These are phyloP conservation scores for Cercospora beticola DNA, from an alignment of 2,329 filamentous ascomycete genomes.

Conservation along the genomic window DNA sequence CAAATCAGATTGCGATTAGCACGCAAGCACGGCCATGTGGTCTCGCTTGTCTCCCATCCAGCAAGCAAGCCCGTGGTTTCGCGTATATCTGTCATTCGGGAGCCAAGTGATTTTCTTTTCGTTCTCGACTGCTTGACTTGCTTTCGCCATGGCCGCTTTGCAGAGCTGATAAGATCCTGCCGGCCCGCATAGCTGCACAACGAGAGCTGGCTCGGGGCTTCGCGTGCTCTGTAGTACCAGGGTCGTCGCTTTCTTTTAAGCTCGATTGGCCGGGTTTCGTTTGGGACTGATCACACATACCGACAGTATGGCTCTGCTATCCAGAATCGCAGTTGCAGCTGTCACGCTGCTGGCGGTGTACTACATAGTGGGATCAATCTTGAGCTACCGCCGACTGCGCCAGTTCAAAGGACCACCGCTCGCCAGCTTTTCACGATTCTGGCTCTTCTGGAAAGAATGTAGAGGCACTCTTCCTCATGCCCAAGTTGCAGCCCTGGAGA, in stretches of 20 bases:
- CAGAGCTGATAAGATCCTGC: conserved; percentile 7
- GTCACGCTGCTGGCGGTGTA: conserved; percentile 22
- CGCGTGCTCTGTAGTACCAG: conserved; percentile 14
- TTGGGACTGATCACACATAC: conserved; percentile 17
- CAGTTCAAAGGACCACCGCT: conserved; percentile 33
- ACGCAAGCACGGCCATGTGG: conserved; percentile 7
- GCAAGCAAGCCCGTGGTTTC: conserved; percentile 5
- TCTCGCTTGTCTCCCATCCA: conserved; percentile 6
- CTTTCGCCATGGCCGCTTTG: background rate
- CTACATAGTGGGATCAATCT: conserved; percentile 22
- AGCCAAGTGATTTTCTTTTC: background rate
- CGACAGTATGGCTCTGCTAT: conserved; percentile 19
- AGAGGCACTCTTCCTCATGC: conserved; percentile 24
- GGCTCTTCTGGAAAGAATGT: conserved; percentile 34
- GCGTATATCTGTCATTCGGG: conserved; percentile 8
- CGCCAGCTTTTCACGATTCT: conserved; percentile 27
- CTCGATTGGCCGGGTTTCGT: conserved; percentile 16
- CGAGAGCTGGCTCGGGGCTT: conserved; percentile 8
- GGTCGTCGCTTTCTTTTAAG: conserved; percentile 11
- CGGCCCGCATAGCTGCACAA: conserved; percentile 2
- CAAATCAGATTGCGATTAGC: conserved; percentile 8
- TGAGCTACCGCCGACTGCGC: conserved; percentile 30
- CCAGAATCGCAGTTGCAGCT: conserved; percentile 18
- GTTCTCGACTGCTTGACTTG: background rate
- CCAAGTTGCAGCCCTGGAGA: conserved; percentile 28